Conservation (phyloP, 768 basidiomycete genomes). For the Lactarius akahatsu region DNA sequence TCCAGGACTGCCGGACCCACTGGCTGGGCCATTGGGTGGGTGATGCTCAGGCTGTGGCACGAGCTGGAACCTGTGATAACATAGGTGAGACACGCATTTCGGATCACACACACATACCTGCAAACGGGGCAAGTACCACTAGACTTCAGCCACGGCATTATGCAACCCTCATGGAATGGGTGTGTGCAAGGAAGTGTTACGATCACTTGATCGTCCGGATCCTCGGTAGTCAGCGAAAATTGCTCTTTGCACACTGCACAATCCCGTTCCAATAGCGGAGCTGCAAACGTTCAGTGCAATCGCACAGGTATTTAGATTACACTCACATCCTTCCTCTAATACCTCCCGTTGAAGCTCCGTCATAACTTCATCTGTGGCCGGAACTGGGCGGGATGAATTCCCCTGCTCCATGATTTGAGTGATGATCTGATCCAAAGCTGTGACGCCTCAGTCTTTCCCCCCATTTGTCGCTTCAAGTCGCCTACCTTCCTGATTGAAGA, state of each 20-base stretch:
- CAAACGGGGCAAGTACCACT: conserved; percentile 98
- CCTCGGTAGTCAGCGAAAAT: conserved; percentile 65
- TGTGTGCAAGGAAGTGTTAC: conserved; percentile 89
- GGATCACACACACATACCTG: conserved; percentile 49
- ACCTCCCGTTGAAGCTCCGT: conserved; percentile 64
- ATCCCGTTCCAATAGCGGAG: conserved; percentile 64
- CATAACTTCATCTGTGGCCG: conserved; percentile 81
- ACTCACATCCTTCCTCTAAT: conserved; percentile 60
- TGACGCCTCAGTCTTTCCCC: conserved; percentile 1
- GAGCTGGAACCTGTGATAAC: conserved; percentile 53
- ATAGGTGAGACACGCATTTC: conserved; percentile 12
- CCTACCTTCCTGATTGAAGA: conserved; percentile 85
- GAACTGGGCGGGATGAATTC: conserved; percentile 70
- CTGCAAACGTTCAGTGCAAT: conserved; percentile 38
- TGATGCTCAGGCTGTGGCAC: conserved; percentile 55
- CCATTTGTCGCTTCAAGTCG: background rate
- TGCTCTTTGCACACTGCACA: conserved; percentile 94
- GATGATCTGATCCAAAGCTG: conserved; percentile 82
- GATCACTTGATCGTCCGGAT: conserved; percentile 73
- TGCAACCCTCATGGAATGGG: conserved; percentile 87
- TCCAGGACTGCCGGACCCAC: conserved; percentile 18
- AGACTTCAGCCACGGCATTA: conserved; percentile 87
- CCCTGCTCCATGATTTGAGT: conserved; percentile 85
- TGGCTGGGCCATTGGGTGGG: conserved; percentile 15
- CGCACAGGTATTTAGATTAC: conserved; percentile 11